phyloP scores from a whole-genome alignment of 345 rosid species.

The Heritiera littoralis region DNA sequence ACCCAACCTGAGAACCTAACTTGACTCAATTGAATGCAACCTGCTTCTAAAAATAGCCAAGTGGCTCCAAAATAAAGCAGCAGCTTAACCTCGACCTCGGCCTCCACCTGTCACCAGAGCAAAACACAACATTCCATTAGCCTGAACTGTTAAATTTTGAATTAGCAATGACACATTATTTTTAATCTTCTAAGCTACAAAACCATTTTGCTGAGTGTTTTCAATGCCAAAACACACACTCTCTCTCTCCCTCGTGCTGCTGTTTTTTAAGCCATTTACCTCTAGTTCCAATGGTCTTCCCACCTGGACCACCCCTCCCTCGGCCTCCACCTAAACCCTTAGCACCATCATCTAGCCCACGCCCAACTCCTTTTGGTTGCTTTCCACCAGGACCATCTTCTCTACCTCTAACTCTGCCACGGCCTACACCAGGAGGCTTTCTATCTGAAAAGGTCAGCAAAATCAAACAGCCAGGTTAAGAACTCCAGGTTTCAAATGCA shows the following conservation, averaged over 20 bases:
- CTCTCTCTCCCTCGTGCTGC: not conserved
- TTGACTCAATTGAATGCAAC: constrained; percentile 26
- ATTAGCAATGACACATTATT: not conserved
- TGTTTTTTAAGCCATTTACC: constrained; percentile 34
- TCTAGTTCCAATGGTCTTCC: constrained; percentile 56
- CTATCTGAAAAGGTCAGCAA: constrained; percentile 49
- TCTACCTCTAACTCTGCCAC: constrained; percentile 87
- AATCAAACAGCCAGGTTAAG: constrained; percentile 11
- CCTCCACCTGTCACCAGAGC: constrained; percentile 49
- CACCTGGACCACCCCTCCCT: constrained; percentile 68
- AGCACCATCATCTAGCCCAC: constrained; percentile 70
- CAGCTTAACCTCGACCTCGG: constrained; percentile 54
- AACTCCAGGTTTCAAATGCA: not conserved
- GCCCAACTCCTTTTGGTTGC: constrained; percentile 62
- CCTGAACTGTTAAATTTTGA: not conserved
- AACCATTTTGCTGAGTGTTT: not conserved
- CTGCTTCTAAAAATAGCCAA: constrained; percentile 42
- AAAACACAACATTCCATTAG: not conserved
- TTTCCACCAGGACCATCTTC: constrained; percentile 71
- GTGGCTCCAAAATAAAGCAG: constrained; percentile 21
- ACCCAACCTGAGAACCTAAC: not conserved
- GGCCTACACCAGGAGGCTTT: constrained; percentile 77
- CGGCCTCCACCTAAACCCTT: constrained; percentile 68
- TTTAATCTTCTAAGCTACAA: not conserved
- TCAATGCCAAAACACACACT: not conserved